Evolutionary conservation across 352 stramenopile genomes (phyloP), one percentile per base, ranked within the genome.

Genomic region (Plasmopara halstedii): DNA sequence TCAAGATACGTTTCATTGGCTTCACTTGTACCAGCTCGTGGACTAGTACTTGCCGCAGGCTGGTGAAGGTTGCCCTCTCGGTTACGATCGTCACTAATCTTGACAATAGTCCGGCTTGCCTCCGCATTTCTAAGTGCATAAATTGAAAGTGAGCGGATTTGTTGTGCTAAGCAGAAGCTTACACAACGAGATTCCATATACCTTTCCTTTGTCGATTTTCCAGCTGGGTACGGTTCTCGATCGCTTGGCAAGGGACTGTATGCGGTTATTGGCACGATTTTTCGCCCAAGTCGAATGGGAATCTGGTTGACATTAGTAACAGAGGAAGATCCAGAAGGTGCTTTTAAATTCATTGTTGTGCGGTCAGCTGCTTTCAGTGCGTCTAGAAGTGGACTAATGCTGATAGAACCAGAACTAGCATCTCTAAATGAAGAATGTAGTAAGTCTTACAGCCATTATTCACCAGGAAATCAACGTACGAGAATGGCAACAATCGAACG

Each of bases 181-280:
- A 27, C n/a, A 48, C 21, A 48, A 4, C 0, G 18, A 37, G 9
- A 2, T 20, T 17, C 7, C n/a, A 21, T 20, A 14, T 41, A 80
- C 67, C 77, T 69, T 46, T 89, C 73, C 33, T 86, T 64, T 38
- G 75, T 89, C 2, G 78, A 84, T 54, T 89, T 89, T 2, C 78
- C 78, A 6, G 74, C 74, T 35, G 74, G 40, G 17, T 81, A 64
- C 0, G 60, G 46, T 1, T 53, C 10, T 3, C 31, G 38, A 8
- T 39, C 56, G 31, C 17, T 49, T 41, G 14, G 59, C 26, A 47
- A 49, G 29, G 32, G 41, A 47, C 45, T 78, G 52, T 39, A 60
- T 13, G 31, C 42, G 23, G 14, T 57, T 25, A 27, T 51, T 44
- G 46, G 75, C 3, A 83, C 58, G 4, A 67, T 83, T 49, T 81